Base-by-base conservation (phyloP, 2,329 filamentous ascomycete species). In the Penicillium sp. region DNA sequence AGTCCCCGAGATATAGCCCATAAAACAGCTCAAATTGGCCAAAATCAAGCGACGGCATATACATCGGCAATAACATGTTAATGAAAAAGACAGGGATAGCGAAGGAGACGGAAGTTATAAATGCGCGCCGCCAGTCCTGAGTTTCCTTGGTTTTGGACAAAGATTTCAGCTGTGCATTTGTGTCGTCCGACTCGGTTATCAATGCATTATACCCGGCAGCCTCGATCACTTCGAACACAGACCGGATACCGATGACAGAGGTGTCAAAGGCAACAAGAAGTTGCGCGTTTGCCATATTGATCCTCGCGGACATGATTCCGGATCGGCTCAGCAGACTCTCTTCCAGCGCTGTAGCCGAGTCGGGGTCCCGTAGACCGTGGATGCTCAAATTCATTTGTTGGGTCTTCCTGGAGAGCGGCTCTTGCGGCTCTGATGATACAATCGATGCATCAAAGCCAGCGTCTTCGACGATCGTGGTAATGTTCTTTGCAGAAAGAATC, bases 91-190 rank as follows among this genome's bases (percentile, higher is more conserved):
- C 90, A 0, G 92, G 92, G 6, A 96, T 67, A 2, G 89, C 88
- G 59, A 96, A 96, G 3, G 74, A 72, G 2, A 86, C 56, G 0
- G 88, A 95, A 6, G 83, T 74, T 45, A 76, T 73, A 65, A 96
- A 94, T 0, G 88, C 86, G 18, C 73, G 77, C 45, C 78, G 80
- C 92, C 92, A 98, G 64, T 95, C 88, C 47, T 84, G 85, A 45
- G 98, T 95, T 64, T 98, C 92, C 52, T 86, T 85, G 0, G 92
- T 96, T 68, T 98, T 98, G 6, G 92, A 85, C 2, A 98, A 74
- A 1, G 92, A 96, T 62, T 96, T 88, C 2, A 98, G 76, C 60
- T 98, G 92, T 1, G 92, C 90, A 57, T 94, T 94, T 62, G 94
- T 96, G 66, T 98, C 92, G 54, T 96, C 87, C 36, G 81, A 84